Percentiles rank a stretch among this genome's conserved stretches.
Conservation (phyloP, 1,284 basidiomycete genomes). For the Earliella scabrosa region DNA sequence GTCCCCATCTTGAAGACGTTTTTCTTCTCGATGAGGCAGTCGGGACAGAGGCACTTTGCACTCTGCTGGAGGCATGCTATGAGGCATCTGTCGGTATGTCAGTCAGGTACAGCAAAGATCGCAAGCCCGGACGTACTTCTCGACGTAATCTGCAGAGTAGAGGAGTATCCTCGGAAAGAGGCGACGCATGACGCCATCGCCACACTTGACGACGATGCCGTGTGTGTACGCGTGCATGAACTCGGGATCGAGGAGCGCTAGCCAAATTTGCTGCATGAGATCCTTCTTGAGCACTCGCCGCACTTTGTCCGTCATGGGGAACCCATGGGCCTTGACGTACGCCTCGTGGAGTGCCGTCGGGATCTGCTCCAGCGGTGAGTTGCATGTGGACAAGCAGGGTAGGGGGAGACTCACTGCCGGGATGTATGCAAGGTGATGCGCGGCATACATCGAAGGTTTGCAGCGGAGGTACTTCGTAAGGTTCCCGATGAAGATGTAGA, state of each 20-base stretch:
- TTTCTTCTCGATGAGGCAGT: slow-evolving; percentile 27
- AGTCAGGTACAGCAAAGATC: background rate
- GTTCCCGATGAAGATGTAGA: slow-evolving; percentile 23
- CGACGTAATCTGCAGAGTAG: slow-evolving; percentile 39
- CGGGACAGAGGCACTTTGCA: slow-evolving; percentile 33
- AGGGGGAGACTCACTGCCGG: slow-evolving; percentile 28
- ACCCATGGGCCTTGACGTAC: background rate
- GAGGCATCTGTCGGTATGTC: background rate
- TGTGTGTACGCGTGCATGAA: slow-evolving; percentile 32
- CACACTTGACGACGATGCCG: slow-evolving; percentile 32
- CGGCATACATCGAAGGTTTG: slow-evolving; percentile 15
- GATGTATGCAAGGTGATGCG: slow-evolving; percentile 34
- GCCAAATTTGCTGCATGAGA: slow-evolving; percentile 30
- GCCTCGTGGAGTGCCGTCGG: slow-evolving; percentile 6
- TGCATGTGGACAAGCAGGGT: background rate
- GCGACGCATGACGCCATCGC: slow-evolving; percentile 19
- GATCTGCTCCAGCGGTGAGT: background rate
- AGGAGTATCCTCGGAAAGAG: slow-evolving; percentile 12
- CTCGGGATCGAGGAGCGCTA: slow-evolving; percentile 27
- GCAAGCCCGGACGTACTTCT: slow-evolving; percentile 19
- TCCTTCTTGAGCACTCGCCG: slow-evolving; percentile 30
- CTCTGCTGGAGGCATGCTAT: slow-evolving; percentile 20
- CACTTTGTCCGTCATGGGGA: background rate
- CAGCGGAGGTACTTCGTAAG: slow-evolving; percentile 28
- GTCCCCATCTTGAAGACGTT: background rate